These are phyloP conservation scores for Zoysia japonica DNA, from an alignment of 176 grass and related monocot genomes.

Conservation along the genomic window DNA sequence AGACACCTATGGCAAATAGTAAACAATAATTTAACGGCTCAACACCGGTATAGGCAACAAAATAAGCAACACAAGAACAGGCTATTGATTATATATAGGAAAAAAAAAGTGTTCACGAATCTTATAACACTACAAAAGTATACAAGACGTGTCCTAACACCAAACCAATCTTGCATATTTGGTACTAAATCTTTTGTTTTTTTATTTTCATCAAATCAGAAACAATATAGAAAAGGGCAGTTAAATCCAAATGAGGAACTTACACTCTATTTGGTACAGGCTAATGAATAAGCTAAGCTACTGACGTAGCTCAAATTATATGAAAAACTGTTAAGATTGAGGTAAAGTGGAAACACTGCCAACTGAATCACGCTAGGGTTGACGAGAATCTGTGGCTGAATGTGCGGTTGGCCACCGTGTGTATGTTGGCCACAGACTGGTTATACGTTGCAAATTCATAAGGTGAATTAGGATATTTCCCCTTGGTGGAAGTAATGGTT, in stretches of 20 bases:
- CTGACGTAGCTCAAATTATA: neutral
- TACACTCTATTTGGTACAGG: neutral
- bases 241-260: too few relatives aligned
- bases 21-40: neutral
- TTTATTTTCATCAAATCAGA: neutral
- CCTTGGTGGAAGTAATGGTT: too few relatives aligned
- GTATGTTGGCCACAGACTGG: too few relatives aligned
- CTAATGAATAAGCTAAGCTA: too few relatives aligned
- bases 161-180: too few relatives aligned
- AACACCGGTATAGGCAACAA: neutral
- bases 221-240: neutral
- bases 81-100: neutral
- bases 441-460: too few relatives aligned
- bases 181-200: neutral
- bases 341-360: neutral
- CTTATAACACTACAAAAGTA: too few relatives aligned
- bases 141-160: too few relatives aligned
- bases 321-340: neutral
- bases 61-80: neutral
- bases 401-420: neutral
- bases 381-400: neutral
- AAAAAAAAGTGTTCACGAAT: neutral
- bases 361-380: neutral
- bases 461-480: too few relatives aligned
- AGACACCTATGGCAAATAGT: slow-evolving; percentile 48